Percentiles rank a stretch among this genome's conserved stretches.
Conservation (phyloP, 2,329 filamentous ascomycete species). For the Phaeosphaeria sp. region DNA sequence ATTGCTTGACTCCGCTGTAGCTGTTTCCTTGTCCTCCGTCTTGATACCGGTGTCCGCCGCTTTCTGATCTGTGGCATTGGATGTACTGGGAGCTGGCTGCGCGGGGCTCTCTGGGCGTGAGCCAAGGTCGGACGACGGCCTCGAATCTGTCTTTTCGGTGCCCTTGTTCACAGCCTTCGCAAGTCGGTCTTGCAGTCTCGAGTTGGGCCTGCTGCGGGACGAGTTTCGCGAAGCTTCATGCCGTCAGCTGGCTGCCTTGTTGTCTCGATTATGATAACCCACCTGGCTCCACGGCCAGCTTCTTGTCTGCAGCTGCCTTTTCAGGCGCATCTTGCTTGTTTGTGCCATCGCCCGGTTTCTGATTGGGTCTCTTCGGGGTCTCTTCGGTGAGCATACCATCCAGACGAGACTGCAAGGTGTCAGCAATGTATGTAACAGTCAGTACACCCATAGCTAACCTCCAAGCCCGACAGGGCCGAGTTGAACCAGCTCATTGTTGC, state of each 20-base stretch:
- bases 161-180: slow-evolving; percentile 85
- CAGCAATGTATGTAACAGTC: neutral
- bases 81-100: slow-evolving; percentile 31
- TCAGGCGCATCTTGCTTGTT: slow-evolving; percentile 41
- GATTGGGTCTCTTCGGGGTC: slow-evolving; percentile 59
- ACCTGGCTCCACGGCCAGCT: slow-evolving; percentile 43
- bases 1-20: slow-evolving; percentile 15
- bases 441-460: slow-evolving; percentile 46
- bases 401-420: slow-evolving; percentile 66
- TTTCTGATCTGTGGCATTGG: slow-evolving; percentile 40
- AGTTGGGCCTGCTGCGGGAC: slow-evolving; percentile 72
- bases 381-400: slow-evolving; percentile 90
- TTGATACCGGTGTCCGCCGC: slow-evolving; percentile 55
- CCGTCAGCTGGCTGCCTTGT: slow-evolving; percentile 25
- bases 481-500: slow-evolving; percentile 50
- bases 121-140: slow-evolving; percentile 57
- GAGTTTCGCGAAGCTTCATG: slow-evolving; percentile 66
- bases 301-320: slow-evolving; percentile 34
- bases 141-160: slow-evolving; percentile 57
- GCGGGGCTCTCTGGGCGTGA: slow-evolving; percentile 63
- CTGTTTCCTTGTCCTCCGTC: slow-evolving; percentile 37
- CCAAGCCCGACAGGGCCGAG: slow-evolving; percentile 90
- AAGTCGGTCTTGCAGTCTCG: slow-evolving; percentile 85
- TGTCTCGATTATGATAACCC: slow-evolving; percentile 14
- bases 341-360: slow-evolving; percentile 48